These are phyloP conservation scores for Phanerodontia chrysosporium DNA, from an alignment of 768 basidiomycete species.

Conservation along the genomic window DNA sequence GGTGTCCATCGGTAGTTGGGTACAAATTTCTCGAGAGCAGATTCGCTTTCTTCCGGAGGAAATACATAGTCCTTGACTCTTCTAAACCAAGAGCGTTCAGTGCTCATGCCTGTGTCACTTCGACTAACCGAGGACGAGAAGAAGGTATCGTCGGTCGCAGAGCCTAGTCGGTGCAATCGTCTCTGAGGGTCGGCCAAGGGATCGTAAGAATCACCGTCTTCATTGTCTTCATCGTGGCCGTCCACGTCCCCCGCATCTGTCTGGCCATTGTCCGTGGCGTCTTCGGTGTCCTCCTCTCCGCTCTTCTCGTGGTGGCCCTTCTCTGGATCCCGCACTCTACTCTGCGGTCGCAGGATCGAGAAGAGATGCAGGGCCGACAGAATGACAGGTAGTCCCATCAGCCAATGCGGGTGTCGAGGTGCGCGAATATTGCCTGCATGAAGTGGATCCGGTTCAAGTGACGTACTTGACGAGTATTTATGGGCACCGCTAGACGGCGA, in stretches of 20 bases:
- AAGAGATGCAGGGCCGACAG: slow-evolving; percentile 3
- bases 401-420: neutral
- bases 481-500: neutral
- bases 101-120: neutral
- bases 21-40: slow-evolving; percentile 31
- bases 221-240: slow-evolving; percentile 4
- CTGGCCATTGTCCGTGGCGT: neutral
- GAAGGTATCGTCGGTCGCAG: slow-evolving; percentile 7
- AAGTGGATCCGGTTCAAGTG: neutral
- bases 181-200: neutral
- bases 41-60: slow-evolving; percentile 14
- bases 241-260: neutral
- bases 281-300: neutral
- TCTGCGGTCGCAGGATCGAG: neutral
- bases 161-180: slow-evolving; percentile 11
- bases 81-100: slow-evolving; percentile 4
- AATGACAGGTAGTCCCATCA: slow-evolving; percentile 12
- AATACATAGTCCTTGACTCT: slow-evolving; percentile 20
- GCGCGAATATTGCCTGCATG: slow-evolving; percentile 2
- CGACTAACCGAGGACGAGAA: neutral
- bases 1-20: slow-evolving; percentile 63
- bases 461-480: neutral
- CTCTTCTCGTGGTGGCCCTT: neutral
- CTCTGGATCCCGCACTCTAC: slow-evolving; percentile 5
- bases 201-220: slow-evolving; percentile 4